Evolutionary conservation across 129 eudicot species (phyloP), one percentile per base, ranked within the genome.

Genomic region (Oenanthe sinensis): DNA sequence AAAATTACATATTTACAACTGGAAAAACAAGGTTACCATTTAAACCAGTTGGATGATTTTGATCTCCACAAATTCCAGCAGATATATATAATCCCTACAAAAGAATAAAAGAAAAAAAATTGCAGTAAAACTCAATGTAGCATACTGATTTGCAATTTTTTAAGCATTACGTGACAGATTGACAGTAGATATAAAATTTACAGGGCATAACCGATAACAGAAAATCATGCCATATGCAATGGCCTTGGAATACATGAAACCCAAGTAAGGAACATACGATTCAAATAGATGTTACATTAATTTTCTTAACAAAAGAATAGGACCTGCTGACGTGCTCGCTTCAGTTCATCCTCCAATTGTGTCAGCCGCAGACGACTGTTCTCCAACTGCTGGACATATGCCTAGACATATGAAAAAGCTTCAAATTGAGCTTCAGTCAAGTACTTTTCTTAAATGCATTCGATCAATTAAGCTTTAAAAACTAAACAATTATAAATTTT

Each of bases 381-480:
- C 85, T 95, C 98, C 40, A 95, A 88, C 81, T 95, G 98, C 86
- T 95, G 97, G 85, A 95, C 97, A 84, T 95, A 91, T n/a, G 98
- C 98, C 97, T 95, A 79, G 37, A 50, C 58, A 70, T 75, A 79
- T 55, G 24, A 63, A 74, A 82, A 67, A 19, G 39, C 79, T 48
- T 69, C 50, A 28, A 17, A 81, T 49, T 16, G 24, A 58, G 67
- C 79, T 30, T 65, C 71, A 13, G 40, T 12, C 5, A 77, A 52
- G 69, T 12, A 11, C 2, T 67, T 12, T 3, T 67, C 4, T 67
- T 67, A 8, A 67, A 67, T 67, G 72, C 22, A 60, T 67, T 30
- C 30, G 19, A 67, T 67, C 19, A 30, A 30, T 67, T 33, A 33
- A 30, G 20, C 9, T 67, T 24, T 9, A 8, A 22, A 58, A 22